Evolutionary conservation across 1,139 yeast species (phyloP), one percentile per base, ranked within the genome.

Genomic region (Magnusiomyces paraingens): DNA sequence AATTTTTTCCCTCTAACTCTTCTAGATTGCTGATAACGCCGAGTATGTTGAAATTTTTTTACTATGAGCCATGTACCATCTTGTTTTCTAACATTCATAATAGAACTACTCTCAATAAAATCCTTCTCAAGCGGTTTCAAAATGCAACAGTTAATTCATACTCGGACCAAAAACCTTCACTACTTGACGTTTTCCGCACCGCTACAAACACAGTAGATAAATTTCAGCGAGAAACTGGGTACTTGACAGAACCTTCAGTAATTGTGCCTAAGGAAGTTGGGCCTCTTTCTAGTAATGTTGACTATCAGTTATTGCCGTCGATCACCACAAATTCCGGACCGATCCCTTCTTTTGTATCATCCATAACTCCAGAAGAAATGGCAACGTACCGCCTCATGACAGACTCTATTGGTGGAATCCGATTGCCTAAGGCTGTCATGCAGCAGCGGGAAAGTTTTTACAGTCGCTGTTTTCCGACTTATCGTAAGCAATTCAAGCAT

Each of bases 381-480:
- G 15, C 40, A 5, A 35, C n/a, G 11, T 46, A 46, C 26, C 17
- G 26, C 14, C 40, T 18, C 14, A 46, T 46, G 49, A 35, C 29
- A 14, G 49, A 32, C 17, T 35, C 49, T 4, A n/a, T 46, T 8
- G 59, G 56, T 22, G 44, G 59, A 21, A 29, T 52, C 10, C 38
- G 48, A 1, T 26, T 50, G 5, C 22, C 49, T 5, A 39, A 32
- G n/a, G 18, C 63, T 1, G 65, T 60, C 46, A 53, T 52, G 18
- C 66, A 64, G 26, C 60, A 60, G 21, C 63, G 67, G 17, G 69
- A 66, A 49, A 57, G 56, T 53, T 64, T 62, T 54, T 88, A 83
- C 68, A 82, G 84, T 17, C 84, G 83, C 62, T 87, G 94, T 62
- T 90, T 88, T 70, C 97, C 97, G 1, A 80, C 83, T 55, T 87